phyloP scores from a whole-genome alignment of 305 asterid species.

The Petunia hybrid region DNA sequence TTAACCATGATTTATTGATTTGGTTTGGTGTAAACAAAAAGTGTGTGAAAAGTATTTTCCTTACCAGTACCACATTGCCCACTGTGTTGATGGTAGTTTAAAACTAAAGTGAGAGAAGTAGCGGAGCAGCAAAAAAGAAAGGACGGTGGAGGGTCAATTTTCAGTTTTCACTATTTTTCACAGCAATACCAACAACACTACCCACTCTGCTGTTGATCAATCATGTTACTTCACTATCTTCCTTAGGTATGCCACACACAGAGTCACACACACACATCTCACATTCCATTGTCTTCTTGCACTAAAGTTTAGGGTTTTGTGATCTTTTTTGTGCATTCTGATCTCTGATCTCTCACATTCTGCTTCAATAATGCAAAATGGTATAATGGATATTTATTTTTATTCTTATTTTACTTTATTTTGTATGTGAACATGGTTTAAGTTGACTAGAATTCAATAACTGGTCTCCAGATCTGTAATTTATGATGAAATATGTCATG shows the following conservation, averaged over 20 bases:
- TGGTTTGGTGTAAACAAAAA: no score
- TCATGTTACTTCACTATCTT: conserved; percentile 39
- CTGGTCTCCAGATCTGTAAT: conserved; percentile 22
- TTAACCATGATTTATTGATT: no score
- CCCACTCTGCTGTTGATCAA: background rate
- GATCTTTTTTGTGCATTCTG: background rate
- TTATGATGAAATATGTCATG: background rate
- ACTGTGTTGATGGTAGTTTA: no score
- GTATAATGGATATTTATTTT: no score
- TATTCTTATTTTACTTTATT: no score
- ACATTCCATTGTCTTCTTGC: background rate
- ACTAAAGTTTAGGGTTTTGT: conserved; percentile 1
- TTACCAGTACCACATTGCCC: no score
- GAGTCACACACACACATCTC: background rate
- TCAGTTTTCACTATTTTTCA: conserved; percentile 6
- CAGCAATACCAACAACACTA: background rate
- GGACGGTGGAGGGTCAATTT: conserved; percentile 15
- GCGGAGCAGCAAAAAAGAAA: conserved; percentile 6
- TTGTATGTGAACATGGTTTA: no score
- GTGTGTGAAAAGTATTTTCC: no score
- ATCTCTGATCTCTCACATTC: conserved; percentile 42
- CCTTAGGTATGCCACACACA: no score
- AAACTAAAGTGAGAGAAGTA: background rate
- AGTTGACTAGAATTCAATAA: background rate
- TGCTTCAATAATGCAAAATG: no score